A percentile compares a stretch with the other conserved stretches of the same genome.
Evolutionary conservation across 1,139 yeast genomes (phyloP).

Genomic region (Lodderomyces parapsilosis): DNA sequence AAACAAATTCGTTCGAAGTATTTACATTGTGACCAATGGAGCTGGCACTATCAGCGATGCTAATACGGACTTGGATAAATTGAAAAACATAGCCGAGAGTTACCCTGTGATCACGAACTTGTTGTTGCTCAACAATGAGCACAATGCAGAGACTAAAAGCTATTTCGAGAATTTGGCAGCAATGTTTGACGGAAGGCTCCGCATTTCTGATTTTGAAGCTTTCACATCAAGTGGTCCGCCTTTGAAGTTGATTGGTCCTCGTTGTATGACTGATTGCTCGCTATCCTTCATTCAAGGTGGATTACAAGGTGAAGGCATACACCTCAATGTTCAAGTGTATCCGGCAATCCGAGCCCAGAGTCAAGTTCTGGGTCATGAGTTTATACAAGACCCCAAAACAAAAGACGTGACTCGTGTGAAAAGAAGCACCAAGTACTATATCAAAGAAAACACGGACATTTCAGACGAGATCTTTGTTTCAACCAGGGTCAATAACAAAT

Average conservation of each 20-base stretch:
- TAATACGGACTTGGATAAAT: not conserved
- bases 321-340: constrained; percentile 57
- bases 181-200: constrained; percentile 10
- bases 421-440: constrained; percentile 23
- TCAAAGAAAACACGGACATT: constrained; percentile 14
- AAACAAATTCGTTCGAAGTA: constrained; percentile 33
- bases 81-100: constrained; percentile 1
- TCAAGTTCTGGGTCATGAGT: constrained; percentile 31
- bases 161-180: constrained; percentile 18
- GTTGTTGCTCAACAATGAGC: constrained; percentile 29
- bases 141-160: constrained; percentile 11
- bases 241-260: constrained; percentile 37
- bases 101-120: constrained; percentile 24
- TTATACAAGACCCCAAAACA: constrained; percentile 18
- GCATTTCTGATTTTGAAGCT: constrained; percentile 13
- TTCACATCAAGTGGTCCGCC: constrained; percentile 21
- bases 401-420: constrained; percentile 16
- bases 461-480: constrained; percentile 8
- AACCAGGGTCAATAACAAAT: constrained; percentile 12
- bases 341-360: constrained; percentile 59
- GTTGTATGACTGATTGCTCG: constrained; percentile 34
- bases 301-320: constrained; percentile 12
- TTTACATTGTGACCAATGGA: constrained; percentile 49
- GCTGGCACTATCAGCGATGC: constrained; percentile 1
- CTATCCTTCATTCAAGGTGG: constrained; percentile 33